These are phyloP conservation scores for Isatis tinctoria DNA, from an alignment of 345 rosid species.

Conservation along the genomic window DNA sequence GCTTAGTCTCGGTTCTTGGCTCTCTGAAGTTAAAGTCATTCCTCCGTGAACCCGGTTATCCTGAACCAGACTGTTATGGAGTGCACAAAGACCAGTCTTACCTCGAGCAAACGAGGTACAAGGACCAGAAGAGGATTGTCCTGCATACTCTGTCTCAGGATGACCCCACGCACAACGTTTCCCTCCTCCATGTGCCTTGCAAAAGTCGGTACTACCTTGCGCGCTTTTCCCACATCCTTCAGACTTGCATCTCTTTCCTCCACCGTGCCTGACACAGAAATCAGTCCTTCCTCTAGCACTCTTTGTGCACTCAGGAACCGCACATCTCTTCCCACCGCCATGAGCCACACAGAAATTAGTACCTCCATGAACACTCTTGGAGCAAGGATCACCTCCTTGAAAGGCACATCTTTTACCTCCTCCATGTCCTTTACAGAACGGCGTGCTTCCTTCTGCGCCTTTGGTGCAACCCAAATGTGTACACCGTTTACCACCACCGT, in stretches of 20 bases:
- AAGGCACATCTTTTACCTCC: conserved; percentile 96
- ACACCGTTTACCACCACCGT: conserved; percentile 98
- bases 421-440: conserved; percentile 97
- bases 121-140: conserved; percentile 48
- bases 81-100: conserved; percentile 82
- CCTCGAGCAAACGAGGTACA: conserved; percentile 90
- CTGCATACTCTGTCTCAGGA: conserved; percentile 64
- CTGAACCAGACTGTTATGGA: conserved; percentile 69
- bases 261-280: conserved; percentile 95
- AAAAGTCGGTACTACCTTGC: conserved; percentile 93
- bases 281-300: conserved; percentile 98
- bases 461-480: conserved; percentile 68
- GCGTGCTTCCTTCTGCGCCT: conserved; percentile 98
- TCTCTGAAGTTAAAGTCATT: conserved; percentile 45
- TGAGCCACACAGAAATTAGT: conserved; percentile 97
- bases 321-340: conserved; percentile 98
- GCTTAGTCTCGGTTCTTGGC: conserved; percentile 46
- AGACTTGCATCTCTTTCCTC: conserved; percentile 88
- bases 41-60: conserved; percentile 94
- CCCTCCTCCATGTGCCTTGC: conserved; percentile 99
- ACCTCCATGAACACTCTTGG: conserved; percentile 98
- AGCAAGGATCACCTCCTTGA: conserved; percentile 69
- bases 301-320: conserved; percentile 78
- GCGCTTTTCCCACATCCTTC: conserved; percentile 97
- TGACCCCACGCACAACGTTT: conserved; percentile 95